Evolutionary conservation across 805 yeast genomes (phyloP).

Genomic region (Saccharomycopsis selenospora): DNA sequence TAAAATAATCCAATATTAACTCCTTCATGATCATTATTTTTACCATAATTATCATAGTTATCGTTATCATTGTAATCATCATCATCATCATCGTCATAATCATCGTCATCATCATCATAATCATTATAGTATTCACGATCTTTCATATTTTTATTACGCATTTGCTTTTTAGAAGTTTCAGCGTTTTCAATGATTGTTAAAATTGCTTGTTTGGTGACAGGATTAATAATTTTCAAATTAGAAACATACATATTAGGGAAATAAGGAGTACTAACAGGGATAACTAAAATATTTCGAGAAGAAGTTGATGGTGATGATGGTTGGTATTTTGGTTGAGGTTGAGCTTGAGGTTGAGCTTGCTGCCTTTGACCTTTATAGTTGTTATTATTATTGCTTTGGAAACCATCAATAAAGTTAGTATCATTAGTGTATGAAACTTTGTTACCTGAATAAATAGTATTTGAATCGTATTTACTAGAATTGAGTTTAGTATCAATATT

Average conservation of each 20-base stretch:
- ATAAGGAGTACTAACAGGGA: slow-evolving; percentile 12
- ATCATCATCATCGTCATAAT: not conserved
- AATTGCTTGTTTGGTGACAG: slow-evolving; percentile 17
- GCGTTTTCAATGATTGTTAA: slow-evolving; percentile 7
- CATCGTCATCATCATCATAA: not conserved
- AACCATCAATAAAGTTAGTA: not conserved
- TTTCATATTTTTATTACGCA: not conserved
- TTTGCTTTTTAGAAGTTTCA: not conserved
- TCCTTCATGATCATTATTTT: no score
- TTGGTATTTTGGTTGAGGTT: not conserved
- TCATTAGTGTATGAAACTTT: not conserved
- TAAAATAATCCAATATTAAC: slow-evolving; percentile 12
- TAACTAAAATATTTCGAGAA: slow-evolving; percentile 2
- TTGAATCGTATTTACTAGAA: not conserved
- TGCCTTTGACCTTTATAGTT: not conserved
- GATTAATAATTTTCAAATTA: slow-evolving; percentile 15
- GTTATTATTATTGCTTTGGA: not conserved
- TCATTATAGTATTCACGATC: not conserved
- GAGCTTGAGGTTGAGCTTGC: not conserved
- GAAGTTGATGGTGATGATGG: not conserved
- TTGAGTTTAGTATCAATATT: not conserved
- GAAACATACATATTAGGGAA: slow-evolving; percentile 13
- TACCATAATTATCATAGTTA: not conserved
- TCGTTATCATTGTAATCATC: not conserved
- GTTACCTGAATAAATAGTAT: not conserved